Percentiles rank a stretch among this genome's conserved stretches.
These are phyloP conservation scores for Camellia sinensis DNA, from an alignment of 148 eudicot genomes.

Conservation along the genomic window DNA sequence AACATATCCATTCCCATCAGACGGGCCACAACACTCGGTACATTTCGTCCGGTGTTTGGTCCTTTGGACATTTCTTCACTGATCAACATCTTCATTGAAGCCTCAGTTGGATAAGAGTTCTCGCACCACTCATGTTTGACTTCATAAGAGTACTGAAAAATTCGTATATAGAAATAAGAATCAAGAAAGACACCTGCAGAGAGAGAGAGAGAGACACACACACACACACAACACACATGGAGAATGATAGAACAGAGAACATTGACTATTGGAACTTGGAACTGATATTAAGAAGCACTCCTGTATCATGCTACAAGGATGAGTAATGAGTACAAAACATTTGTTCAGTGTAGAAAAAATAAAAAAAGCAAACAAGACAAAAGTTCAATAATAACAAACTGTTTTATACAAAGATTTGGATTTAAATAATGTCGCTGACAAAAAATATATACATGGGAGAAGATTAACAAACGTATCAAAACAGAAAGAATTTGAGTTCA, in stretches of 20 bases:
- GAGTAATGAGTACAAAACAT: background rate
- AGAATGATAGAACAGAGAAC: background rate
- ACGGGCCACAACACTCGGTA: too few species aligned
- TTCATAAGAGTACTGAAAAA: conserved; percentile 32
- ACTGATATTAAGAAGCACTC: background rate
- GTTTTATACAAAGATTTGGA: background rate
- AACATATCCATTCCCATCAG: too few species aligned
- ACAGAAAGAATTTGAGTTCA: background rate
- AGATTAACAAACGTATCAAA: background rate
- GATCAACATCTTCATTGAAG: conserved; percentile 18
- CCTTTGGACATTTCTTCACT: too few species aligned
- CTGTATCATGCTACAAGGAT: background rate
- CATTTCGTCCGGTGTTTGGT: too few species aligned
- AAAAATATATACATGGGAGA: background rate
- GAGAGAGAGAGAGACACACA: background rate
- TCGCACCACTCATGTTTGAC: conserved; percentile 40
- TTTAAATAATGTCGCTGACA: background rate
- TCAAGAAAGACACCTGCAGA: background rate
- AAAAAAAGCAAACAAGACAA: background rate
- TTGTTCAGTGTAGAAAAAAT: background rate
- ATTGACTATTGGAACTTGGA: background rate
- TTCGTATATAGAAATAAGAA: background rate
- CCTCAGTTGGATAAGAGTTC: conserved; percentile 44
- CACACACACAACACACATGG: background rate
- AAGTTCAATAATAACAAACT: background rate